A percentile compares a stretch with the other conserved stretches of the same genome.
These are phyloP conservation scores for Vicia faba DNA, from an alignment of 306 rosid species.

Conservation along the genomic window DNA sequence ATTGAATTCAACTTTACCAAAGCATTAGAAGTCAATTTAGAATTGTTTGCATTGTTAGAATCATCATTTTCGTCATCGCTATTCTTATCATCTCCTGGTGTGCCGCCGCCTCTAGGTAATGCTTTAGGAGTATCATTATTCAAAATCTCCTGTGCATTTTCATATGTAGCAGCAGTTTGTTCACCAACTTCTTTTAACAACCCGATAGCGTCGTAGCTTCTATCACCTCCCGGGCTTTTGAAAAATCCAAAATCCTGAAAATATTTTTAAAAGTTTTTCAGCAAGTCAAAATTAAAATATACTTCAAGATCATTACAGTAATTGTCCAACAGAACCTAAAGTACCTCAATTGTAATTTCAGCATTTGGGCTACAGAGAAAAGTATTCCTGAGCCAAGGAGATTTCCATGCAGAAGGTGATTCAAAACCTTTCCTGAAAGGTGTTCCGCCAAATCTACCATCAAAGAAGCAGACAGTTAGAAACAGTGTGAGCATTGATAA, in stretches of 20 bases:
- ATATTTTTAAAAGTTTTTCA: conserved; percentile 28
- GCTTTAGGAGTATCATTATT: conserved; percentile 68
- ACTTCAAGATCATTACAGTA: background rate
- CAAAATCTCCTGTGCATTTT: conserved; percentile 76
- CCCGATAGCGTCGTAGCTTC: conserved; percentile 86
- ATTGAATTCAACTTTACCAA: conserved; percentile 49
- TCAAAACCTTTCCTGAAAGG: conserved; percentile 81
- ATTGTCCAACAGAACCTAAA: conserved; percentile 29
- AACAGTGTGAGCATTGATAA: conserved; percentile 5
- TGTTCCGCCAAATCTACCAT: conserved; percentile 69
- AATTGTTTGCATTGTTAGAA: conserved; percentile 39
- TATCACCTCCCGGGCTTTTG: conserved; percentile 82
- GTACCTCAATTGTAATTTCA: conserved; percentile 80
- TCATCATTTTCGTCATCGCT: conserved; percentile 38
- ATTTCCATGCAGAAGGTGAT: conserved; percentile 96
- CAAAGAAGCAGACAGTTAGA: conserved; percentile 37
- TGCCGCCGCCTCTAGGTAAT: conserved; percentile 26
- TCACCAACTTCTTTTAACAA: conserved; percentile 79
- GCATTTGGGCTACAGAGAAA: conserved; percentile 65
- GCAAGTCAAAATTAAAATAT: conserved; percentile 11
- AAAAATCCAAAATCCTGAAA: conserved; percentile 80
- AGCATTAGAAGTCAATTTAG: conserved; percentile 50
- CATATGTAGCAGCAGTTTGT: conserved; percentile 82
- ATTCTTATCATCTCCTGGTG: conserved; percentile 34
- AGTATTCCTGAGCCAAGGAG: conserved; percentile 86